Evolutionary conservation across 1,139 yeast species (phyloP), one percentile per base, ranked within the genome.

Genomic region (Yamadazyma aaseri): DNA sequence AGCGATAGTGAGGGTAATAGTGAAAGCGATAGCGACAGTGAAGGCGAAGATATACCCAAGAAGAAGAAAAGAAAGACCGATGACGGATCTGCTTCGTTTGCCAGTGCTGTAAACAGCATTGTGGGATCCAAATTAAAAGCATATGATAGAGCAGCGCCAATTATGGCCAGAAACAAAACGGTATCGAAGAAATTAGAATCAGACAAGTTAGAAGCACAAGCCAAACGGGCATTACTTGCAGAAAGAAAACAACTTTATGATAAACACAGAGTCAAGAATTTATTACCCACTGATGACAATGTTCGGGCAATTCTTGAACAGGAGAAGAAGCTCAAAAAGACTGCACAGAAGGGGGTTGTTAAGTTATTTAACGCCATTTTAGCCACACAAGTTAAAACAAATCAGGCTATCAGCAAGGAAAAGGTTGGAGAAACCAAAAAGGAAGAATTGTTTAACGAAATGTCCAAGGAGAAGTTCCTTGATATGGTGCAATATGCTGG

Each of bases 261-360:
- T 41, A 76, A 80, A 42, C 80, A 79, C 40, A 75, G 96, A 49
- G 71, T 81, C 26, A 76, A 67, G 41, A 75, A 83, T 40, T 65
- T 89, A 12, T 62, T 87, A 31, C 95, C 96, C 9, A 57, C 63
- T 6, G 77, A 80, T 1, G 72, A 76, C 26, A 65, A 66, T 38
- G 73, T 74, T 6, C 74, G 89, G 50, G 69, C 67, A 28, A 58
- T 74, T 3, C 56, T 90, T 25, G 92, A 83, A 38, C 73, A 73
- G 35, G 99, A 92, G 55, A 76, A 77, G 44, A 69, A 65, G 45
- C 64, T 87, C 51, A 83, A 85, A 56, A 90, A 89, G 55, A 73
- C 81, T 21, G 97, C 97, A 0, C 97, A 92, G 60, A 75, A 83
- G 50, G 99, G 98, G 65, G 97, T 89, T 12, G 95, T 92, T 13